Conservation (phyloP, 495 filamentous ascomycete genomes). For the Chaetomidium leptoderma region DNA sequence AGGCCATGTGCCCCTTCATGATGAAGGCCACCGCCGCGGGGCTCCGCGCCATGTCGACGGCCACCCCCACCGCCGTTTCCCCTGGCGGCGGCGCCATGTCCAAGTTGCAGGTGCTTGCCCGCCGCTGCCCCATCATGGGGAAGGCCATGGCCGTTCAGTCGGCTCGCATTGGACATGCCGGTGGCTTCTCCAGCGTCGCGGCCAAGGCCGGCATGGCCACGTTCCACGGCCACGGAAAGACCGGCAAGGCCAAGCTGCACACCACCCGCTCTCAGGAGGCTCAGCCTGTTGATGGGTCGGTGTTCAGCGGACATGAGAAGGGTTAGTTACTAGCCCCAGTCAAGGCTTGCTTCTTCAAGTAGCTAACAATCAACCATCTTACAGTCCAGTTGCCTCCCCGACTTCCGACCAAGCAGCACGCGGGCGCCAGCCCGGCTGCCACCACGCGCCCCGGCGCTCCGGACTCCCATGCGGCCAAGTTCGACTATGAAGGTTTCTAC, state of each 20-base stretch:
- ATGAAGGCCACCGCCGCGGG: constrained; percentile 87
- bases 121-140: constrained; percentile 97
- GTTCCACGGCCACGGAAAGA: constrained; percentile 43
- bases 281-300: constrained; percentile 58
- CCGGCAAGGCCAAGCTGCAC: constrained; percentile 69
- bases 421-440: constrained; percentile 13
- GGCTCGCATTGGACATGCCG: constrained; percentile 41
- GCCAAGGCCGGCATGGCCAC: constrained; percentile 43
- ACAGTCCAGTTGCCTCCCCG: constrained; percentile 40
- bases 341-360: neutral
- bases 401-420: constrained; percentile 35
- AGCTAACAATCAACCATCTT: constrained; percentile 21
- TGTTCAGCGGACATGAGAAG: constrained; percentile 52
- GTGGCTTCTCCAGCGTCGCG: constrained; percentile 24
- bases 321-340: constrained; percentile 39
- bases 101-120: constrained; percentile 89
- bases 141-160: constrained; percentile 92
- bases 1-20: constrained; percentile 93
- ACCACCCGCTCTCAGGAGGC: constrained; percentile 71
- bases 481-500: constrained; percentile 92
- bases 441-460: constrained; percentile 21
- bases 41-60: constrained; percentile 82
- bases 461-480: constrained; percentile 47
- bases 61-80: constrained; percentile 62
- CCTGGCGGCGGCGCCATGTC: constrained; percentile 90